Evolutionary conservation across 257 asterid genomes (phyloP), one percentile per base, ranked within the genome.

Genomic region (Nicotiana knightiana): DNA sequence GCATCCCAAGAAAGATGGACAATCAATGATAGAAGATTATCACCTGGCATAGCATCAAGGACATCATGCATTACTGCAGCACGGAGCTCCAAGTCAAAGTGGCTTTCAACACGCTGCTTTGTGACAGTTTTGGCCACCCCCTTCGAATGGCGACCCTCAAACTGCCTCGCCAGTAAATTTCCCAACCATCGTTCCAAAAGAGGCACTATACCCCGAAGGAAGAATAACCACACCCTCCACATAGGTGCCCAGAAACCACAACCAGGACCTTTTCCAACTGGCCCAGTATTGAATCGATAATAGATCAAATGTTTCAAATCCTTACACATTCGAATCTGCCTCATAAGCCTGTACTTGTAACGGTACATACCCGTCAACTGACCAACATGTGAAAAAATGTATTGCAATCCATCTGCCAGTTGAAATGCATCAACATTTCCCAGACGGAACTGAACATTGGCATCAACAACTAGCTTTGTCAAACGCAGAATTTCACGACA

Each of bases 61-160:
- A 96, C 98, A 84, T 96, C 99, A 86, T 96, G 99, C 99, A 96
- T 96, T 55, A 94, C 99, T 82, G 99, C 99, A 88, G 99, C 99
- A 81, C 99, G 98, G 84, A 96, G 99, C 92, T 96, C 99, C 86
- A 96, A 89, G 83, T 96, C 98, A 15, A 96, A 96, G 89, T 96
- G 99, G 83, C 99, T 96, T 86, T 96, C 99, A 81, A 96, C 99
- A 82, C 99, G 99, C 86, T 96, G 99, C 85, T 96, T 96, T 1
- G 99, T 96, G 86, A 96, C 99, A 76, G 99, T 96, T 90, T 96
- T 96, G 54, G 99, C 99, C 79, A 96, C 99, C 79, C 99, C 99
- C 85, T 96, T 96, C 6, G 98, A 96, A 81, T 96, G 98, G 0
- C 99, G 92, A 63, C 99, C 99, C 86, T 96, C 99, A 88, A 96